These are phyloP conservation scores for Phyllosticta citriasiana DNA, from an alignment of 2,329 filamentous ascomycete species.

Conservation along the genomic window DNA sequence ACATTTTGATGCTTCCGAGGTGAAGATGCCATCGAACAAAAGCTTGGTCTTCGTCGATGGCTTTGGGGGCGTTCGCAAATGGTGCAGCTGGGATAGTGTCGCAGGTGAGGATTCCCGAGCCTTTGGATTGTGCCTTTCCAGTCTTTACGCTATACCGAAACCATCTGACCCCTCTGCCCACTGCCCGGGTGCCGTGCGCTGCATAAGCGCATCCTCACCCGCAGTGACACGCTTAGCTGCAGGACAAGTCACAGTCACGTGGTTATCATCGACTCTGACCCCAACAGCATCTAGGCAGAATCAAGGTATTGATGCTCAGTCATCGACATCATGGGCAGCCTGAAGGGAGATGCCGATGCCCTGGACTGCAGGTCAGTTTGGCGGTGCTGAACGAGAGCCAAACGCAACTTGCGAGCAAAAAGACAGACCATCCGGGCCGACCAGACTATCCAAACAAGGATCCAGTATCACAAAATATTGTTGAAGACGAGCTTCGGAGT, in stretches of 20 bases:
- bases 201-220: constrained; percentile 6
- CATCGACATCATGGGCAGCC: neutral
- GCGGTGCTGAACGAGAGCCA: too few species aligned
- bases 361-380: too few species aligned
- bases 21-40: neutral
- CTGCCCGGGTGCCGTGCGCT: neutral
- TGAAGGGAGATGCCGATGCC: too few species aligned
- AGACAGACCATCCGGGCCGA: too few species aligned
- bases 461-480: too few species aligned
- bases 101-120: neutral
- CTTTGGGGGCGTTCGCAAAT: neutral
- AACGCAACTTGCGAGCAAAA: too few species aligned
- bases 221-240: neutral
- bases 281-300: neutral
- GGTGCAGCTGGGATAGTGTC: neutral
- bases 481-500: too few species aligned
- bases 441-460: too few species aligned
- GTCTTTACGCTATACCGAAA: neutral
- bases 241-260: neutral
- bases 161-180: constrained; percentile 1
- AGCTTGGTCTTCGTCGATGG: neutral
- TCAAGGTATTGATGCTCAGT: neutral
- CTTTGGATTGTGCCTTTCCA: neutral
- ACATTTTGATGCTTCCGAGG: neutral
- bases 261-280: neutral